These are phyloP conservation scores for Tolypocladium album DNA, from an alignment of 2,329 filamentous ascomycete species.

Conservation along the genomic window DNA sequence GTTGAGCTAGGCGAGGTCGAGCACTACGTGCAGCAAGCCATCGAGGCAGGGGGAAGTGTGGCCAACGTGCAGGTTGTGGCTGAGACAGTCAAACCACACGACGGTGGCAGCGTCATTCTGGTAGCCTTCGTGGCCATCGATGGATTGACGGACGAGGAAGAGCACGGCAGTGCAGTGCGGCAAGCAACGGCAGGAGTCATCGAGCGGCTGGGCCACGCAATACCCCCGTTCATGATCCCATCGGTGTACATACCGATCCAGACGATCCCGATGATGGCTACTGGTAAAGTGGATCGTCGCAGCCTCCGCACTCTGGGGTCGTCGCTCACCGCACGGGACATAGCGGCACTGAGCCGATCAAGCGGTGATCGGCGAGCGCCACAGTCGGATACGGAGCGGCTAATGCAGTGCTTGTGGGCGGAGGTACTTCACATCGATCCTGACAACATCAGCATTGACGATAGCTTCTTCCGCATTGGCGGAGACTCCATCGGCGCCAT, in stretches of 20 bases:
- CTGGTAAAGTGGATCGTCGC: conserved; percentile 4
- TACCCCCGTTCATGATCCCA: conserved; percentile 6
- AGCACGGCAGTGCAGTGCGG: neutral
- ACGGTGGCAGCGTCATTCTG: neutral
- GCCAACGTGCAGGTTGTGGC: neutral
- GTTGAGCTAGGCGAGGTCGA: conserved; percentile 29
- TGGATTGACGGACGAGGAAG: neutral
- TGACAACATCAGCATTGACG: conserved; percentile 16
- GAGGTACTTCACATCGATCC: conserved; percentile 23
- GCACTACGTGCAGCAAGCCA: conserved; percentile 3
- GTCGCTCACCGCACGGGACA: neutral
- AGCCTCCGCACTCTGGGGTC: neutral
- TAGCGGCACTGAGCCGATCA: conserved; percentile 1
- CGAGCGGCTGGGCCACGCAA: neutral
- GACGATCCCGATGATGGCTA: conserved; percentile 2
- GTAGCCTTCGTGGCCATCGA: neutral
- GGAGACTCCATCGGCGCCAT: conserved; percentile 31
- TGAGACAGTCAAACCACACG: neutral
- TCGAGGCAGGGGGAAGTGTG: neutral
- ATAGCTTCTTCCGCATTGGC: conserved; percentile 25
- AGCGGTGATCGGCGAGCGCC: conserved; percentile 5
- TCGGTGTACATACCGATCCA: conserved; percentile 2
- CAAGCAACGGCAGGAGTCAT: neutral
- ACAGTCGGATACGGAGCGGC: conserved; percentile 4
- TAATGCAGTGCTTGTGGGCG: conserved; percentile 22